phyloP scores from a whole-genome alignment of 805 yeast species.

The Hanseniaspora vineae region DNA sequence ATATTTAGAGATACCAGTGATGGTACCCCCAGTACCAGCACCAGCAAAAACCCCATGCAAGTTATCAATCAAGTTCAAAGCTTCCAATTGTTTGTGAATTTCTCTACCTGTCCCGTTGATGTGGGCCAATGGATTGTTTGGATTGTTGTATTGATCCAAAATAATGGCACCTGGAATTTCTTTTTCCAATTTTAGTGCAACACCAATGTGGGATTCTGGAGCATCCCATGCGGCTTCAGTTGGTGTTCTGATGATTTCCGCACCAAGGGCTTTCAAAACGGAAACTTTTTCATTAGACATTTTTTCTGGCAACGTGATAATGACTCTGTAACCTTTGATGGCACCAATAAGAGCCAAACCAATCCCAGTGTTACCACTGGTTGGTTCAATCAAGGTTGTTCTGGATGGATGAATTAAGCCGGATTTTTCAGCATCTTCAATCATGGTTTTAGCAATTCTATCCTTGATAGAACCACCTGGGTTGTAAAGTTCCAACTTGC shows the following conservation, averaged over 20 bases:
- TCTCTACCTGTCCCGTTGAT: conserved; percentile 76
- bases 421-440: conserved; percentile 65
- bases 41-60: conserved; percentile 74
- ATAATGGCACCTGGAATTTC: conserved; percentile 80
- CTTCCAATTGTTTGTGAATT: conserved; percentile 64
- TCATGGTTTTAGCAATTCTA: conserved; percentile 78
- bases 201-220: conserved; percentile 85
- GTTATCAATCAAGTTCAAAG: conserved; percentile 31
- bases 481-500: conserved; percentile 71
- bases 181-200: conserved; percentile 63
- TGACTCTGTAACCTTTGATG: conserved; percentile 73
- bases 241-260: conserved; percentile 83
- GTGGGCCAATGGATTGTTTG: conserved; percentile 73
- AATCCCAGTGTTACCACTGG: conserved; percentile 86
- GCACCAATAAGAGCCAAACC: conserved; percentile 83
- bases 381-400: conserved; percentile 74
- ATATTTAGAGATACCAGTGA: conserved; percentile 67
- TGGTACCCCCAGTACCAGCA: conserved; percentile 92
- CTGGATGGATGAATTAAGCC: conserved; percentile 73
- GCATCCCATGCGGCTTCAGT: conserved; percentile 90
- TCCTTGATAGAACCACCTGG: conserved; percentile 89
- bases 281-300: conserved; percentile 87
- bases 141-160: conserved; percentile 70
- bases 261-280: conserved; percentile 79
- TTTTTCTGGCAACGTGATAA: conserved; percentile 80